Evolutionary conservation across 2,329 filamentous ascomycete species (phyloP).

Genomic region (Sporothrix inflata): DNA sequence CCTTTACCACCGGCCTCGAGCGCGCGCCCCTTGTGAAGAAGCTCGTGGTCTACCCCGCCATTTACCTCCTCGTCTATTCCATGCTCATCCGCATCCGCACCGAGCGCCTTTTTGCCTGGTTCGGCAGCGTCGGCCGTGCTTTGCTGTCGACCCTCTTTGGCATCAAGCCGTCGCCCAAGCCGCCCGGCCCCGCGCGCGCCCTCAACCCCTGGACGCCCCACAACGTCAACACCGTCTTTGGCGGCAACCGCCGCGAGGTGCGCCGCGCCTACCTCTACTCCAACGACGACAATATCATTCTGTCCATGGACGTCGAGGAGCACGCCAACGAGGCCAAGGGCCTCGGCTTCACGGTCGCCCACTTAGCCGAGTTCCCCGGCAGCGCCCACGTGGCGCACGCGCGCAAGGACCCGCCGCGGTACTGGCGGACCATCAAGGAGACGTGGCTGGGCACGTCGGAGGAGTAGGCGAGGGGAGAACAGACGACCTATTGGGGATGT

Average conservation of each 20-base stretch:
- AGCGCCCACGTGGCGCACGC: conserved; percentile 43
- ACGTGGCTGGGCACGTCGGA: conserved; percentile 45
- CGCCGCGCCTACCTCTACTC: conserved; percentile 58
- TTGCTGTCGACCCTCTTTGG: not conserved
- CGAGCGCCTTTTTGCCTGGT: not conserved
- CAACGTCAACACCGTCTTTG: conserved; percentile 42
- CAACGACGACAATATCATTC: conserved; percentile 52
- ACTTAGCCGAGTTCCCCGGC: conserved; percentile 48
- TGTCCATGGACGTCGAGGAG: conserved; percentile 51
- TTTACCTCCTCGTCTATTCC: conserved; percentile 40
- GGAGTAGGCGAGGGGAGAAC: not conserved
- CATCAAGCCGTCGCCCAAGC: conserved; percentile 11
- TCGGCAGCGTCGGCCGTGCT: not conserved
- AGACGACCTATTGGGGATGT: not conserved
- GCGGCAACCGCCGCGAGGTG: conserved; percentile 44
- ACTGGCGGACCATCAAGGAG: conserved; percentile 54
- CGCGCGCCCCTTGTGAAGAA: conserved; percentile 32
- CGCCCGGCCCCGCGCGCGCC: conserved; percentile 18
- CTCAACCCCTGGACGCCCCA: conserved; percentile 39
- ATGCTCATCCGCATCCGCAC: conserved; percentile 40
- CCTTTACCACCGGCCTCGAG: conserved; percentile 24
- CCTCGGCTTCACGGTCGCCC: conserved; percentile 49
- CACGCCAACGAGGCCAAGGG: conserved; percentile 49
- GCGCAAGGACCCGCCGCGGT: conserved; percentile 50
- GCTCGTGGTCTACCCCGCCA: conserved; percentile 35